Evolutionary conservation across 1,284 basidiomycete species (phyloP).

Genomic region (Ganoderma lingzhi): DNA sequence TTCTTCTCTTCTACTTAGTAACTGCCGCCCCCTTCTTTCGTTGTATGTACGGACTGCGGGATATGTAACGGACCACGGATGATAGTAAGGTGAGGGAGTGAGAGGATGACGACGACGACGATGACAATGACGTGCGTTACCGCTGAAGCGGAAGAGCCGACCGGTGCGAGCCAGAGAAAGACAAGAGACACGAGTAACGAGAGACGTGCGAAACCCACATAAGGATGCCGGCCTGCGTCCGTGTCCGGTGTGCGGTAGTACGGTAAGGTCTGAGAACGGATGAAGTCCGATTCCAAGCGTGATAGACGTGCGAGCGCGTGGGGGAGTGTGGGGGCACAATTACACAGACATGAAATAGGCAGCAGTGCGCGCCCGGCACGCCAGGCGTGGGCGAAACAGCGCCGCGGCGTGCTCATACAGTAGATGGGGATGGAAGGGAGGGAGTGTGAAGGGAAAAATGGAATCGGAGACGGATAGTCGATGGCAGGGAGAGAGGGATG

Average conservation of each 20-base stretch:
- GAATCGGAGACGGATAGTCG: conserved; percentile 17
- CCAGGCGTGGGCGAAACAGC: conserved; percentile 21
- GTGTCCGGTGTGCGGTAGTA: conserved; percentile 19
- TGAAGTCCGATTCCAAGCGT: conserved; percentile 19
- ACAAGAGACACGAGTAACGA: conserved; percentile 15
- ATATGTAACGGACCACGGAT: conserved; percentile 17
- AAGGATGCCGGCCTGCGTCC: not conserved
- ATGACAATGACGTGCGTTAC: conserved; percentile 13
- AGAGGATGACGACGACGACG: conserved; percentile 20
- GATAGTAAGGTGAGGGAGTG: conserved; percentile 12
- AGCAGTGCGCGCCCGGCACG: conserved; percentile 25
- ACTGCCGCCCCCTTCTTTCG: conserved; percentile 31
- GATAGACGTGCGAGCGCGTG: conserved; percentile 1
- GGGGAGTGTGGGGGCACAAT: conserved; percentile 17
- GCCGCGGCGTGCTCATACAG: conserved; percentile 29
- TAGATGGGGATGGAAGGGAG: conserved; percentile 17
- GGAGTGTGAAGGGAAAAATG: conserved; percentile 11
- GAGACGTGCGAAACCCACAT: conserved; percentile 16
- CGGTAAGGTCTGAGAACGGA: conserved; percentile 19
- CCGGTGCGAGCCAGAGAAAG: conserved; percentile 18
- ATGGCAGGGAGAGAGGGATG: conserved; percentile 8
- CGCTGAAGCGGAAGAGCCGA: conserved; percentile 24
- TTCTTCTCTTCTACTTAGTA: conserved; percentile 33
- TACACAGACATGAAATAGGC: conserved; percentile 27
- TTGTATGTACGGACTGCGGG: conserved; percentile 26